Percentiles rank a stretch among this genome's conserved stretches.
Conservation (phyloP, 305 asterid species). For the Fraxinus paxiana region DNA sequence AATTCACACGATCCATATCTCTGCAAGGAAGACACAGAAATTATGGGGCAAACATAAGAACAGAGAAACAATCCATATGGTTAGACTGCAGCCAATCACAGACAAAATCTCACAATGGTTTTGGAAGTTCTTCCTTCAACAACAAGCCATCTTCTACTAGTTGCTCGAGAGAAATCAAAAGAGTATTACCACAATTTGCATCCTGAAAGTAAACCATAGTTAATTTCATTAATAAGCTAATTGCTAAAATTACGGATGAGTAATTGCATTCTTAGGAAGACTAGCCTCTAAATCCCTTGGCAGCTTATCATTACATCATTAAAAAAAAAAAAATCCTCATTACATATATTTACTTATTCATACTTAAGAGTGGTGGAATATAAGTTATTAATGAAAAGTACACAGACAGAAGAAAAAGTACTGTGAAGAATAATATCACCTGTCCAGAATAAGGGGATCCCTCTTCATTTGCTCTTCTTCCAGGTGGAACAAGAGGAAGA, state of each 20-base stretch:
- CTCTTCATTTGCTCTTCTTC: constrained; percentile 75
- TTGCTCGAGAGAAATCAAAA: constrained; percentile 85
- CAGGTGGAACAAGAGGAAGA: constrained; percentile 99
- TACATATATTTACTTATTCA: neutral
- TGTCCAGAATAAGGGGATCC: constrained; percentile 98
- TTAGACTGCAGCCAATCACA: constrained; percentile 4
- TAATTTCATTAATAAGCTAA: neutral
- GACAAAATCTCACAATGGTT: constrained; percentile 60
- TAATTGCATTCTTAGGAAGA: neutral
- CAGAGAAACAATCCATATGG: constrained; percentile 7
- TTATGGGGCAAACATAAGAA: neutral
- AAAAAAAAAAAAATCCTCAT: too few relatives aligned
- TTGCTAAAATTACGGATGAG: neutral
- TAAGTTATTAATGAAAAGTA: neutral
- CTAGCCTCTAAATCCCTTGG: neutral
- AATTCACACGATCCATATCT: constrained; percentile 66
- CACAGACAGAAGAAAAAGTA: neutral
- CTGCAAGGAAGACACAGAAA: constrained; percentile 38
- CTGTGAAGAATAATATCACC: constrained; percentile 39
- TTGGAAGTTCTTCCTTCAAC: constrained; percentile 73
- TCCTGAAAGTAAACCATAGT: constrained; percentile 49
- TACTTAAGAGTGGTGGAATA: neutral
- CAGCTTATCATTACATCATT: neutral
- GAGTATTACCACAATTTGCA: constrained; percentile 96
- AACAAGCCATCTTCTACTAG: constrained; percentile 87